Percentiles rank a stretch among this genome's conserved stretches.
These are phyloP conservation scores for Endoconidiophora laricicola DNA, from an alignment of 2,329 filamentous ascomycete species.

Conservation along the genomic window DNA sequence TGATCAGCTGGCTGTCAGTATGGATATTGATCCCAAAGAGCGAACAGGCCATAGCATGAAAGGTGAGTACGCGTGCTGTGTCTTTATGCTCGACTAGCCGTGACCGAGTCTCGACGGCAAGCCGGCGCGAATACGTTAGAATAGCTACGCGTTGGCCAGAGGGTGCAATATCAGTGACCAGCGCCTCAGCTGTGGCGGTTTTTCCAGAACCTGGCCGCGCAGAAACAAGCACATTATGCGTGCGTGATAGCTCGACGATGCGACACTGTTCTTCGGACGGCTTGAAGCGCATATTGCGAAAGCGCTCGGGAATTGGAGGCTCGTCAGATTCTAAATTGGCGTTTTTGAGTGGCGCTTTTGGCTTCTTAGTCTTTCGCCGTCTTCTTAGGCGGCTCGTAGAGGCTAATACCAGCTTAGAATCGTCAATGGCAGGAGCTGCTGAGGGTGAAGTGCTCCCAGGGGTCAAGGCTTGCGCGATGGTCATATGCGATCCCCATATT, in stretches of 20 bases:
- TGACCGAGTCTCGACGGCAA: conserved; percentile 16
- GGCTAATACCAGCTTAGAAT: too few relatives aligned
- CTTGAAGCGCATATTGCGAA: too few relatives aligned
- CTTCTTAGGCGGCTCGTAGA: too few relatives aligned
- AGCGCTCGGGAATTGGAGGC: too few relatives aligned
- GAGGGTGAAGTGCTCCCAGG: too few relatives aligned
- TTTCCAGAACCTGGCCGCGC: conserved; percentile 21
- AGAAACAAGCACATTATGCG: conserved; percentile 20
- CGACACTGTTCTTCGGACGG: conserved; percentile 17
- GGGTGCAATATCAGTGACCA: conserved; percentile 15
- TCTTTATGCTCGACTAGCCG: conserved; percentile 15
- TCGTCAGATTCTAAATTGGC: too few relatives aligned
- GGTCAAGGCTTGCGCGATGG: too few relatives aligned
- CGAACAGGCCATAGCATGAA: conserved; percentile 16
- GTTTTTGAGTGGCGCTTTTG: too few relatives aligned
- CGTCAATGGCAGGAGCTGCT: too few relatives aligned
- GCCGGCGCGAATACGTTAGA: conserved; percentile 18
- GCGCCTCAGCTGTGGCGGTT: conserved; percentile 19
- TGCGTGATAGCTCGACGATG: conserved; percentile 15
- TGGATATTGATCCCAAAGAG: conserved; percentile 14
- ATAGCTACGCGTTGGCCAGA: conserved; percentile 14
- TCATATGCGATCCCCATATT: too few relatives aligned
- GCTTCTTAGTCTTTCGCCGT: too few relatives aligned
- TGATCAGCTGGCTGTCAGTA: conserved; percentile 15
- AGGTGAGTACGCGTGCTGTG: conserved; percentile 16